Conservation (phyloP, 2,329 filamentous ascomycete genomes). For the Colletotrichum simmondsii region DNA sequence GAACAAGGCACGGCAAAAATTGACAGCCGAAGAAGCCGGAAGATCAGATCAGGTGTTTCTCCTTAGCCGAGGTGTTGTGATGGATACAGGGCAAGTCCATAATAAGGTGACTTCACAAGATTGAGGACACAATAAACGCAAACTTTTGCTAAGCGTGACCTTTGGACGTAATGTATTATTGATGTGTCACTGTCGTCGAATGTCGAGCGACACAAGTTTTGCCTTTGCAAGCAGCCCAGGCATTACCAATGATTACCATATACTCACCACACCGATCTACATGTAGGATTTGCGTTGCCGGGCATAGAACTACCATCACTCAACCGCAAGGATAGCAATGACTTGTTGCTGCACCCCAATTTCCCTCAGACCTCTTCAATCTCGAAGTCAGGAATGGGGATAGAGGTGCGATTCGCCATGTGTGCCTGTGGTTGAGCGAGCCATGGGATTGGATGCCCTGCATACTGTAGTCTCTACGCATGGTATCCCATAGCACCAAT, state of each 20-base stretch:
- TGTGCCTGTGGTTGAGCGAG: not conserved
- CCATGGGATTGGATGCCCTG: not conserved
- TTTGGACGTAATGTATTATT: not conserved
- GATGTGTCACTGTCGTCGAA: not conserved
- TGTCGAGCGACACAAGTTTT: not conserved
- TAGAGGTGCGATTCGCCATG: not conserved
- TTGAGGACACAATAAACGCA: not conserved
- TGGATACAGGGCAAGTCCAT: not conserved
- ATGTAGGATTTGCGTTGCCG: not conserved
- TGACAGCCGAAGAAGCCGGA: not conserved
- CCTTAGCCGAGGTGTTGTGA: not conserved
- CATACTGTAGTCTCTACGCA: not conserved
- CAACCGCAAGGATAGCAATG: not conserved
- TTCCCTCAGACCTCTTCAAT: not conserved
- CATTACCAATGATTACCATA: not conserved
- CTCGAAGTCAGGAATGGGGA: not conserved
- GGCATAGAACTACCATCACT: not conserved
- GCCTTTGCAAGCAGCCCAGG: not conserved
- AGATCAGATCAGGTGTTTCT: not conserved
- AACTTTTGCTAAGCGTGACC: too few relatives aligned
- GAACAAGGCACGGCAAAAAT: too few relatives aligned
- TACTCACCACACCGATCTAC: not conserved
- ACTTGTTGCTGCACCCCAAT: not conserved
- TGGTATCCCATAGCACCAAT: not conserved
- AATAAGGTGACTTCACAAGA: not conserved